Percentiles rank a stretch among this genome's conserved stretches.
These are phyloP conservation scores for Fagus sylvatica DNA, from an alignment of 306 rosid genomes.

Conservation along the genomic window DNA sequence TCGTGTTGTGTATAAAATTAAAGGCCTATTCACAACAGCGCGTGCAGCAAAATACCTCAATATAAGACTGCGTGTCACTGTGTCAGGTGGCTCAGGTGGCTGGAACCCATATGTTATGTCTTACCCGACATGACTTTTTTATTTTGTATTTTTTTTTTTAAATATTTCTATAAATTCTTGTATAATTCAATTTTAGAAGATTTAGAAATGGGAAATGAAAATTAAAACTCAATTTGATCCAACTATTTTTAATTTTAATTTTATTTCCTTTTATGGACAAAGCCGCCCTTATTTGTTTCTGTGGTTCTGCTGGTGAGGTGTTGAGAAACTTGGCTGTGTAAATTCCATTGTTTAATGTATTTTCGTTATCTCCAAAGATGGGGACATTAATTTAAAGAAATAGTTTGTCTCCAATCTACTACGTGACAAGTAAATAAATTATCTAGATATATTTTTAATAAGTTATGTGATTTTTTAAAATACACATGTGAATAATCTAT, in stretches of 20 bases:
- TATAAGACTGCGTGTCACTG: neutral
- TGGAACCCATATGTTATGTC: constrained; percentile 4
- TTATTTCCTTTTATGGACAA: neutral
- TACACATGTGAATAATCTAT: no score
- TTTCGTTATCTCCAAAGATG: neutral
- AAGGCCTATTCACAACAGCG: neutral
- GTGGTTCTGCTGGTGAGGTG: neutral
- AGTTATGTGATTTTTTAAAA: no score
- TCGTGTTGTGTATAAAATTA: neutral
- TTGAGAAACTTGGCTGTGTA: neutral
- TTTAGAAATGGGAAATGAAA: neutral
- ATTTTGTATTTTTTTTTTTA: neutral
- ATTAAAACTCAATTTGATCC: no score
- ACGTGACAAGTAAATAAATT: no score
- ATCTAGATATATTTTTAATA: no score
- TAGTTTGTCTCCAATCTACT: no score
- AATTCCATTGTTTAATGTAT: neutral
- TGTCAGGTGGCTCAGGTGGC: neutral
- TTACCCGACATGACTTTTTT: neutral
- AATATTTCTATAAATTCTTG: neutral
- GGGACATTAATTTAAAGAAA: neutral
- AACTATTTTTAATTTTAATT: neutral
- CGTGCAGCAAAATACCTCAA: neutral
- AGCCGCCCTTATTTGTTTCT: neutral
- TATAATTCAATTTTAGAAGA: neutral